These are phyloP conservation scores for Tuber microsphaerosporum DNA, from an alignment of 495 filamentous ascomycete species.

Conservation along the genomic window DNA sequence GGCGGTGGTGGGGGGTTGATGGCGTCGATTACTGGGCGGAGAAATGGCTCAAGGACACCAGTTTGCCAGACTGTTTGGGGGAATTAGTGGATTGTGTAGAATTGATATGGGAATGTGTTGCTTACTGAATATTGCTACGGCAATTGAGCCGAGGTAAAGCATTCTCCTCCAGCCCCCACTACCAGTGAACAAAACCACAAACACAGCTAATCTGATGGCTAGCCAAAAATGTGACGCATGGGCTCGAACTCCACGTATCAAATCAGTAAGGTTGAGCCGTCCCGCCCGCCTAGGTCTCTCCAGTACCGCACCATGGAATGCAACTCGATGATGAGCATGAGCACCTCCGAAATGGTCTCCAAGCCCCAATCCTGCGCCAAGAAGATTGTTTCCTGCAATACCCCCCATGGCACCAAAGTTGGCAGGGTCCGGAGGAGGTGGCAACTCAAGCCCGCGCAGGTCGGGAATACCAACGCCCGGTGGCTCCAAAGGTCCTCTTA, in stretches of 20 bases:
- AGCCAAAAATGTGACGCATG: conserved; percentile 39
- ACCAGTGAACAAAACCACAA: conserved; percentile 37
- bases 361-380: conserved; percentile 19
- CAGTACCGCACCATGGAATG: conserved; percentile 8
- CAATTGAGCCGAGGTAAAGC: conserved; percentile 32
- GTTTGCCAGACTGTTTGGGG: conserved; percentile 38
- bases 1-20: conserved; percentile 28
- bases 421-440: conserved; percentile 13
- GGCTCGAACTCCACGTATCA: conserved; percentile 31
- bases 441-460: conserved; percentile 23
- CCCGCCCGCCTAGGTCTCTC: conserved; percentile 17
- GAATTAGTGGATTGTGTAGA: background rate
- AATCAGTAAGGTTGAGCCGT: conserved; percentile 23
- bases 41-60: conserved; percentile 33
- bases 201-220: conserved; percentile 35
- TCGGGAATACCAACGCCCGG: conserved; percentile 19
- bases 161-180: conserved; percentile 38
- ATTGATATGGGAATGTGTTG: background rate
- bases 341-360: conserved; percentile 20
- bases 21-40: conserved; percentile 32
- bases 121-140: conserved; percentile 37
- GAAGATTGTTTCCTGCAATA: conserved; percentile 17
- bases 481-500: conserved; percentile 6
- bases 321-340: conserved; percentile 14
- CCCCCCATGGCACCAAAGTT: conserved; percentile 13